Percentiles rank a stretch among this genome's conserved stretches.
Evolutionary conservation across 1,284 basidiomycete species (phyloP).

Genomic region (Apiotrichum mycotoxinovorans): DNA sequence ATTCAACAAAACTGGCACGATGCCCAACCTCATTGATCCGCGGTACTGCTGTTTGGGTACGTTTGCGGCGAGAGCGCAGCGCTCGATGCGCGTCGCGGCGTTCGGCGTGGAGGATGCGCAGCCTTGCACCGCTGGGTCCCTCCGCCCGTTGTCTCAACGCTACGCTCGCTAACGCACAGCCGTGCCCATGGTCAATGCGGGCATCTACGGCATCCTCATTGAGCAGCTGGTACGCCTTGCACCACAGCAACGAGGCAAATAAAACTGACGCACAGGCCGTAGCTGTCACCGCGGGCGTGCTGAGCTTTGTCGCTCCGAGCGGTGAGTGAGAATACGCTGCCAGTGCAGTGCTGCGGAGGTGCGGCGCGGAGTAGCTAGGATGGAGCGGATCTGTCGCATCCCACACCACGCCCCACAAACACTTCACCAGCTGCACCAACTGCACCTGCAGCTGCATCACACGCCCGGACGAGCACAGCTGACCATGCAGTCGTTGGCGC

Average conservation of each 20-base stretch:
- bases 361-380: too few species aligned
- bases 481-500: constrained; percentile 88
- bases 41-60: constrained; percentile 48
- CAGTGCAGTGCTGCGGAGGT: too few species aligned
- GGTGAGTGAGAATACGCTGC: constrained; percentile 26
- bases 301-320: constrained; percentile 69
- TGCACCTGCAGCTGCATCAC: too few species aligned
- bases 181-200: constrained; percentile 77
- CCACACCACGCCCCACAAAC: too few species aligned
- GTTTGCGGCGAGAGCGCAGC: constrained; percentile 9
- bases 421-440: too few species aligned
- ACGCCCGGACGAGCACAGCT: too few species aligned
- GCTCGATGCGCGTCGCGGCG: too few species aligned
- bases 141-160: not conserved
- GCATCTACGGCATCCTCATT: constrained; percentile 72
- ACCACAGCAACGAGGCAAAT: not conserved
- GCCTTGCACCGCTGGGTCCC: too few species aligned
- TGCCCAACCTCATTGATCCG: constrained; percentile 35
- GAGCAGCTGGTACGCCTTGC: constrained; percentile 63
- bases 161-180: constrained; percentile 50
- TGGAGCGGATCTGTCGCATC: too few species aligned
- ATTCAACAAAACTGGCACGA: not conserved
- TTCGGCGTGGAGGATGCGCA: too few species aligned
- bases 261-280: constrained; percentile 48
- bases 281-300: constrained; percentile 66